A percentile compares a stretch with the other conserved stretches of the same genome.
Conservation (phyloP, 2,329 filamentous ascomycete genomes). For the Claviceps sorghi region DNA sequence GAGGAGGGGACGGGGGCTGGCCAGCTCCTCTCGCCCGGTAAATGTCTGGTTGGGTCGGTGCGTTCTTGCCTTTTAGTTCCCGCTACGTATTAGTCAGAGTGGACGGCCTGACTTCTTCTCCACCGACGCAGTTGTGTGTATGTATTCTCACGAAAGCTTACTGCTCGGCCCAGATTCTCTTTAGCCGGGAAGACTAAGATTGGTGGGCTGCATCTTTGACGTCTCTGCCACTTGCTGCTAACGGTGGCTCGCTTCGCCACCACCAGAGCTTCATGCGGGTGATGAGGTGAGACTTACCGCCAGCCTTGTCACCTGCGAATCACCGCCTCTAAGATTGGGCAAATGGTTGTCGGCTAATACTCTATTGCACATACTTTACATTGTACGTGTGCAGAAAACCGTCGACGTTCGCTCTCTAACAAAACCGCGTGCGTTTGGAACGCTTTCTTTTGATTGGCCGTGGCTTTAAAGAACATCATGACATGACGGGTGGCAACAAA, state of each 20-base stretch:
- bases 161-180: neutral
- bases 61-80: no score
- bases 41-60: no score
- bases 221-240: neutral
- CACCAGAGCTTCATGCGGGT: neutral
- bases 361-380: neutral
- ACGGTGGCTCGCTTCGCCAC: neutral
- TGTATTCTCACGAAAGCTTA: neutral
- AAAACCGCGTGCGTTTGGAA: neutral
- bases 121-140: neutral
- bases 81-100: neutral
- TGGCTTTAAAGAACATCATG: neutral
- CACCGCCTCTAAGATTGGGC: neutral
- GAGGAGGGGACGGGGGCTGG: neutral
- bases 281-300: neutral
- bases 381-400: no score
- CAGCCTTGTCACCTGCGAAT: neutral
- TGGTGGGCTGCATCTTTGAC: neutral
- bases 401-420: no score
- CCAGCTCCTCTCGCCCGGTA: neutral
- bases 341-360: neutral
- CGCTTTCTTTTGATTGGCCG: neutral
- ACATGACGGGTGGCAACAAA: neutral
- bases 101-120: neutral
- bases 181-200: neutral